These are phyloP conservation scores for Taphrina communis DNA, from an alignment of 1,139 yeast genomes.

Conservation along the genomic window DNA sequence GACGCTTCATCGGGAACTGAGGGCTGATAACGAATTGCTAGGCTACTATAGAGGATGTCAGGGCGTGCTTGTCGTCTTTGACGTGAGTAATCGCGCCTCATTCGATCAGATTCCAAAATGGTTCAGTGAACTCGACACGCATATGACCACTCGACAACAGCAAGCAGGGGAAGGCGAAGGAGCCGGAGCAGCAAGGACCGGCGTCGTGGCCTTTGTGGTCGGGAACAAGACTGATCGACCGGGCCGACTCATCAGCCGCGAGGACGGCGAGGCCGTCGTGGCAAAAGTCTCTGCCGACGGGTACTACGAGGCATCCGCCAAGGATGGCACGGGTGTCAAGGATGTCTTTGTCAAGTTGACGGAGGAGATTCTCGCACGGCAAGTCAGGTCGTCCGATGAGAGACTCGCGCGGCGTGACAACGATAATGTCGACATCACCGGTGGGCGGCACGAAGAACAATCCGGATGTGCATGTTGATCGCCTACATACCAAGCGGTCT, in stretches of 20 bases:
- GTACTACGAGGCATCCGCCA: slow-evolving; percentile 30
- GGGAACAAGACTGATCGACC: slow-evolving; percentile 39
- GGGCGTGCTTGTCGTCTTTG: slow-evolving; percentile 33
- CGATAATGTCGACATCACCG: background rate
- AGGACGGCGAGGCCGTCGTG: slow-evolving; percentile 29
- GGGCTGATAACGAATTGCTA: background rate
- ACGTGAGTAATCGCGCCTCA: slow-evolving; percentile 33
- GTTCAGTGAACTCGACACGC: slow-evolving; percentile 31
- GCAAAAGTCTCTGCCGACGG: slow-evolving; percentile 26
- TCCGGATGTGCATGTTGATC: slow-evolving; percentile 4
- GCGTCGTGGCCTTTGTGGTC: slow-evolving; percentile 29
- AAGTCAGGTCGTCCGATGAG: background rate
- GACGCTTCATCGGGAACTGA: background rate
- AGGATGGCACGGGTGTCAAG: slow-evolving; percentile 20
- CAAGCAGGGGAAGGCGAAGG: background rate
- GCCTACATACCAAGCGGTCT: no score
- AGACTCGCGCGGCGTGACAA: background rate
- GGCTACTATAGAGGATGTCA: slow-evolving; percentile 39
- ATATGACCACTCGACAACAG: background rate
- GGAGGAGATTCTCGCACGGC: slow-evolving; percentile 18
- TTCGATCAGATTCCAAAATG: slow-evolving; percentile 38
- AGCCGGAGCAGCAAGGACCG: background rate
- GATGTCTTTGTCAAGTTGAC: slow-evolving; percentile 26
- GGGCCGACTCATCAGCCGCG: slow-evolving; percentile 28
- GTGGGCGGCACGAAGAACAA: background rate